Conservation (phyloP, 192 early-diverging fungal species). For the Rhizoclosmatium globosum region DNA sequence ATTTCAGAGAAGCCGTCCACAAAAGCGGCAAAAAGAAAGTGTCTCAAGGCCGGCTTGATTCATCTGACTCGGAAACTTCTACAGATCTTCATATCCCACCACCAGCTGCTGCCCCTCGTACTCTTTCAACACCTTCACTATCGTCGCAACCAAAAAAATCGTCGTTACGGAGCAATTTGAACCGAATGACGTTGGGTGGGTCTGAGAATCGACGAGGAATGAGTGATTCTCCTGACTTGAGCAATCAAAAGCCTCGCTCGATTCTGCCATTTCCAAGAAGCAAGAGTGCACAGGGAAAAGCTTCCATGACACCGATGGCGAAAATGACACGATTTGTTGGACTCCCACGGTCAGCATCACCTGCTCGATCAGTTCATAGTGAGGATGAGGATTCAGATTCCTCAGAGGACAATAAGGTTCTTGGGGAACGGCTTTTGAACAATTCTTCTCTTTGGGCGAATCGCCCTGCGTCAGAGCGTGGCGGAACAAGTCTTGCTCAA, state of each 20-base stretch:
- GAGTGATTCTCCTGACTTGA: no score
- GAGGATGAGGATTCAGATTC: not conserved
- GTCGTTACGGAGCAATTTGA: no score
- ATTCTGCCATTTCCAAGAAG: no score
- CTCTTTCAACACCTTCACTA: not conserved
- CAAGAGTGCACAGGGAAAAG: not conserved
- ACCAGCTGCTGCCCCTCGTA: not conserved
- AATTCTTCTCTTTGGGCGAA: no score
- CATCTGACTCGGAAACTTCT: no score
- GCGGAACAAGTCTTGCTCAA: not conserved
- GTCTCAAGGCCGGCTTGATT: not conserved
- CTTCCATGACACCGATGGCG: not conserved
- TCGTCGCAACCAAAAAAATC: not conserved
- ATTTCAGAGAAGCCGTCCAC: conserved; percentile 12
- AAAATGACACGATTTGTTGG: no score
- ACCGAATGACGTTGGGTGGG: no score
- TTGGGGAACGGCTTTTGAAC: not conserved
- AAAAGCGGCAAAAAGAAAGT: not conserved
- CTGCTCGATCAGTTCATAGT: no score
- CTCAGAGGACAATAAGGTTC: not conserved
- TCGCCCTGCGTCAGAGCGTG: no score
- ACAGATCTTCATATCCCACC: not conserved
- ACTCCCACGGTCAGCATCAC: no score
- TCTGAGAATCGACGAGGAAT: no score
- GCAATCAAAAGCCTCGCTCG: no score